Conservation (phyloP, 202 grass and related monocot species). For the Alloteropsis angusta region DNA sequence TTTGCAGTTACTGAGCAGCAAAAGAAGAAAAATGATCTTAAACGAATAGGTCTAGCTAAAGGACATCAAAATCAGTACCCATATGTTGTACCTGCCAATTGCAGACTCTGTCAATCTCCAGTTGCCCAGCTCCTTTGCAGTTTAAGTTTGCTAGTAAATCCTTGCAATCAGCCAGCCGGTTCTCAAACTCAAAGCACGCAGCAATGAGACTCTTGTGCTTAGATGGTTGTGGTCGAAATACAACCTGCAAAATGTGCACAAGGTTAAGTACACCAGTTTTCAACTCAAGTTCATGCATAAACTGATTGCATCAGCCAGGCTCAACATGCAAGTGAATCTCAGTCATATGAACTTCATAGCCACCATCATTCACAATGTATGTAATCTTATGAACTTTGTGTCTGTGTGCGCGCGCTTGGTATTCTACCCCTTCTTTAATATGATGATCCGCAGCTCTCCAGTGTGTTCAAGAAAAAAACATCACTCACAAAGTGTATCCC, state of each 20-base stretch:
- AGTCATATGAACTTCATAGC: not conserved
- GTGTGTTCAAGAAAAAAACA: too few species aligned
- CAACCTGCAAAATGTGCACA: slow-evolving; percentile 43
- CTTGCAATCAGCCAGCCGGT: slow-evolving; percentile 43
- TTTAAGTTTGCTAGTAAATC: slow-evolving; percentile 39
- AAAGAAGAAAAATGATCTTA: slow-evolving; percentile 8
- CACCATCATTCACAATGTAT: not conserved
- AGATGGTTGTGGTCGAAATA: slow-evolving; percentile 66
- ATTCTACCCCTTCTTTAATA: too few species aligned
- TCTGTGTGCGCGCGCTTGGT: too few species aligned
- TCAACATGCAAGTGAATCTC: not conserved
- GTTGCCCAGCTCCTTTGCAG: slow-evolving; percentile 27
- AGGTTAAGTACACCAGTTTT: not conserved
- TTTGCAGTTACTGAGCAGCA: not conserved
- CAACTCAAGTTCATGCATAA: not conserved
- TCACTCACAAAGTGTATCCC: not conserved
- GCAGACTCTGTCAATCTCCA: slow-evolving; percentile 53
- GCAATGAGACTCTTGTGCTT: slow-evolving; percentile 59
- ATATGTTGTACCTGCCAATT: slow-evolving; percentile 68
- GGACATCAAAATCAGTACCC: slow-evolving; percentile 1
- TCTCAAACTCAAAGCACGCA: slow-evolving; percentile 59
- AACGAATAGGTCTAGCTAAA: not conserved
- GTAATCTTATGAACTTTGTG: too few species aligned
- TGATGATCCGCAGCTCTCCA: too few species aligned
- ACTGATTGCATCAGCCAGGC: not conserved